phyloP scores from a whole-genome alignment of 2,329 filamentous ascomycete genomes.

The Colletotrichum limetticola region DNA sequence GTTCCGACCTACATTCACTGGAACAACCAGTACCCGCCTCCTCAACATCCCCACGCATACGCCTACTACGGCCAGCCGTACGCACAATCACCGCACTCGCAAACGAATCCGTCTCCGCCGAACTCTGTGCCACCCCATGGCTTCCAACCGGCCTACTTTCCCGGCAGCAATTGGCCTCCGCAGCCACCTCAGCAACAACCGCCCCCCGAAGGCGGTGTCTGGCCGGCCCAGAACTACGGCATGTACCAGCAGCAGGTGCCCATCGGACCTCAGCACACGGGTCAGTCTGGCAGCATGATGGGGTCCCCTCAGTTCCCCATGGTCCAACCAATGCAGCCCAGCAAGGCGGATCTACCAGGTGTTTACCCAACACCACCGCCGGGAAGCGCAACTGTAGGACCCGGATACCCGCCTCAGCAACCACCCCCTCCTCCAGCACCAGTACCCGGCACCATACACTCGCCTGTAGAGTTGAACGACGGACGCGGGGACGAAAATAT shows the following conservation, averaged over 20 bases:
- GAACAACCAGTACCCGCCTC: slow-evolving; percentile 27
- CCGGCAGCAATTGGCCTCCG: slow-evolving; percentile 27
- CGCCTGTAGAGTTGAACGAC: slow-evolving; percentile 32
- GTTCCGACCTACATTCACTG: slow-evolving; percentile 32
- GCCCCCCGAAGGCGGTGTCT: slow-evolving; percentile 29
- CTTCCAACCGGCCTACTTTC: slow-evolving; percentile 31
- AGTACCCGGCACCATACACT: slow-evolving; percentile 9
- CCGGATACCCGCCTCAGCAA: slow-evolving; percentile 6
- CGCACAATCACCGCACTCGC: slow-evolving; percentile 31
- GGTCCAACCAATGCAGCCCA: slow-evolving; percentile 29
- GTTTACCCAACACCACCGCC: slow-evolving; percentile 22
- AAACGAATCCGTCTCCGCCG: slow-evolving; percentile 27
- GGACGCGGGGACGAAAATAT: slow-evolving; percentile 26
- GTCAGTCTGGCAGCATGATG: slow-evolving; percentile 23
- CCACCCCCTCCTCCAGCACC: neutral
- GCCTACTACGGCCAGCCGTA: slow-evolving; percentile 34
- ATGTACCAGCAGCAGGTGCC: slow-evolving; percentile 37
- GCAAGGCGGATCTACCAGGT: slow-evolving; percentile 29
- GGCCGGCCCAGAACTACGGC: slow-evolving; percentile 35
- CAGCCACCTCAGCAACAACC: slow-evolving; percentile 21
- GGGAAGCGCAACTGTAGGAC: slow-evolving; percentile 7
- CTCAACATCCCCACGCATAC: slow-evolving; percentile 29
- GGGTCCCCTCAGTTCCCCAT: slow-evolving; percentile 36
- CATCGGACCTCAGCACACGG: slow-evolving; percentile 36
- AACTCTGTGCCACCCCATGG: slow-evolving; percentile 26